Percentiles rank a stretch among this genome's conserved stretches.
phyloP scores from a whole-genome alignment of 2,329 filamentous ascomycete species.

The Huntiella savannae region DNA sequence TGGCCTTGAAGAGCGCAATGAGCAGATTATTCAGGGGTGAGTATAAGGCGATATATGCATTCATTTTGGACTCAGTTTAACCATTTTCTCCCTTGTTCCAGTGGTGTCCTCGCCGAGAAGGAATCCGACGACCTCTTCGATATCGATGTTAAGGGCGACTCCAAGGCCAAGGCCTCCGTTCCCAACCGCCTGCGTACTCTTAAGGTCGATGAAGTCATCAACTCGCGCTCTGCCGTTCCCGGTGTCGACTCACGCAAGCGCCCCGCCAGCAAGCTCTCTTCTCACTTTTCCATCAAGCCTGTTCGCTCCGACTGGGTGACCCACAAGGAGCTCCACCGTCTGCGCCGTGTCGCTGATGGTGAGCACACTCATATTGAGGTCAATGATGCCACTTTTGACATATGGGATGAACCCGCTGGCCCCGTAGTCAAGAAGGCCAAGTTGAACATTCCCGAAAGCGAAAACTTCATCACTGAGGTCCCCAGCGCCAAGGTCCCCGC shows the following conservation, averaged over 20 bases:
- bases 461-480: slow-evolving; percentile 45
- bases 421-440: slow-evolving; percentile 21
- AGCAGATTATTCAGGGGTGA: slow-evolving; percentile 81
- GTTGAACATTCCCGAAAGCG: slow-evolving; percentile 22
- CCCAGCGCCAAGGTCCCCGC: slow-evolving; percentile 51
- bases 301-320: slow-evolving; percentile 63
- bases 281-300: slow-evolving; percentile 59
- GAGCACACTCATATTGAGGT: slow-evolving; percentile 36
- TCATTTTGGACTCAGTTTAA: slow-evolving; percentile 12
- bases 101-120: slow-evolving; percentile 73
- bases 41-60: slow-evolving; percentile 12
- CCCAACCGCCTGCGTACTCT: slow-evolving; percentile 57
- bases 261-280: slow-evolving; percentile 44
- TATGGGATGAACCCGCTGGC: slow-evolving; percentile 40
- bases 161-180: slow-evolving; percentile 41
- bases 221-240: slow-evolving; percentile 62
- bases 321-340: slow-evolving; percentile 60
- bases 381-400: slow-evolving; percentile 53
- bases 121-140: slow-evolving; percentile 68
- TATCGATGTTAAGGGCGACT: slow-evolving; percentile 57
- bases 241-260: slow-evolving; percentile 67
- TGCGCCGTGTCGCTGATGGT: slow-evolving; percentile 64
- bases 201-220: slow-evolving; percentile 82
- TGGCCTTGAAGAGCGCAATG: slow-evolving; percentile 66
- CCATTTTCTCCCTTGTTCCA: slow-evolving; percentile 18